These are phyloP conservation scores for Mycena indigotica DNA, from an alignment of 768 basidiomycete genomes.

Conservation along the genomic window DNA sequence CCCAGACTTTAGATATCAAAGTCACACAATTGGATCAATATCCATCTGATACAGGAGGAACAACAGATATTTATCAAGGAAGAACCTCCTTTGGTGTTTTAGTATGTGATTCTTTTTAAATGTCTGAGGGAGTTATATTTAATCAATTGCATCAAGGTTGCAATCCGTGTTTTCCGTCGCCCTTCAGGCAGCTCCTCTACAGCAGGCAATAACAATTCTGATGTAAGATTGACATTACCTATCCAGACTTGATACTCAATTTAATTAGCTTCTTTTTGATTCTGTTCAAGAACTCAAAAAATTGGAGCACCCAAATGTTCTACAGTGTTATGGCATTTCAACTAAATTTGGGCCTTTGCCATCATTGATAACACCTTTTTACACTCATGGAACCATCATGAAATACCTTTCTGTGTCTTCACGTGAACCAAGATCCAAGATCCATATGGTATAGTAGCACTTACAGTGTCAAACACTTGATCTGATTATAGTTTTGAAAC, in stretches of 20 bases:
- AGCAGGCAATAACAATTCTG: too few species aligned
- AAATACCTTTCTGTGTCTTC: neutral
- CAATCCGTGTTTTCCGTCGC: constrained; percentile 8
- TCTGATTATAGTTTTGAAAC: neutral
- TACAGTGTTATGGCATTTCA: neutral
- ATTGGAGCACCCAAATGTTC: constrained; percentile 9
- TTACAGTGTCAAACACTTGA: neutral
- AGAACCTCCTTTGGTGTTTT: neutral
- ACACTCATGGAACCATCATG: neutral
- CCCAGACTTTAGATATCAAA: constrained; percentile 4
- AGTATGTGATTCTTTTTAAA: neutral
- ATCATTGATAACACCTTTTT: neutral
- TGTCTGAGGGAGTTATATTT: too few species aligned
- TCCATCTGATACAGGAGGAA: constrained; percentile 9
- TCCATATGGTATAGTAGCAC: neutral
- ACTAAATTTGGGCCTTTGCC: constrained; percentile 1
- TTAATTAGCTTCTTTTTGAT: too few species aligned
- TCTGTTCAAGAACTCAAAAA: neutral
- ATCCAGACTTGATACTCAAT: too few species aligned
- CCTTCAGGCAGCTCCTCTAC: neutral
- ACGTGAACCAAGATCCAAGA: neutral
- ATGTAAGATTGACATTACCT: too few species aligned
- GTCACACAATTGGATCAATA: constrained; percentile 8
- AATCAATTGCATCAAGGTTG: neutral
- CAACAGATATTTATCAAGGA: constrained; percentile 13